Evolutionary conservation across 2,329 filamentous ascomycete species (phyloP).

Genomic region (Curvularia eragrostidis): DNA sequence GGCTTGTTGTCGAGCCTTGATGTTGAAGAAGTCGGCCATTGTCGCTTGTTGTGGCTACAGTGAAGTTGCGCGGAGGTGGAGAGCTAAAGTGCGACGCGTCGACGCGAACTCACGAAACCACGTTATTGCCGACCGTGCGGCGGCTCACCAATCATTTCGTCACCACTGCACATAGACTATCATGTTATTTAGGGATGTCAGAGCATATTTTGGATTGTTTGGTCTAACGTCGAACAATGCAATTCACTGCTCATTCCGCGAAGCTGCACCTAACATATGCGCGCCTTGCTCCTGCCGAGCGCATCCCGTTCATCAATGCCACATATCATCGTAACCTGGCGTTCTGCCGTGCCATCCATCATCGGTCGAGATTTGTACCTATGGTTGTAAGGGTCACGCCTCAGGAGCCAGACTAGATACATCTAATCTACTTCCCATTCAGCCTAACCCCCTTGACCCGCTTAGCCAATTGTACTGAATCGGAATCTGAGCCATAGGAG

Average conservation of each 20-base stretch:
- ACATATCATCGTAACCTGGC: slow-evolving; percentile 1
- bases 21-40: slow-evolving; percentile 94
- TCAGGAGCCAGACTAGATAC: slow-evolving; percentile 21
- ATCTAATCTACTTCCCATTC: slow-evolving; percentile 39
- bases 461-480: slow-evolving; percentile 68
- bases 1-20: slow-evolving; percentile 80
- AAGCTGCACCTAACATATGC: slow-evolving; percentile 15
- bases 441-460: slow-evolving; percentile 69
- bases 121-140: slow-evolving; percentile 30
- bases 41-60: slow-evolving; percentile 13
- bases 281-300: slow-evolving; percentile 2
- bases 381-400: slow-evolving; percentile 25
- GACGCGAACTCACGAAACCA: slow-evolving; percentile 43
- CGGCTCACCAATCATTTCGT: slow-evolving; percentile 22
- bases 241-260: not conserved
- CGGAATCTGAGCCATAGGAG: slow-evolving; percentile 54
- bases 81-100: slow-evolving; percentile 43
- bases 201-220: slow-evolving; percentile 14
- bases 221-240: not conserved
- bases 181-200: not conserved
- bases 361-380: slow-evolving; percentile 29
- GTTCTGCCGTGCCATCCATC: not conserved
- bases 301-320: slow-evolving; percentile 7
- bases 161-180: not conserved
- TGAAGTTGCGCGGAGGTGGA: slow-evolving; percentile 16